phyloP scores from a whole-genome alignment of 2,329 filamentous ascomycete genomes.

The Colletotrichum paranaense region DNA sequence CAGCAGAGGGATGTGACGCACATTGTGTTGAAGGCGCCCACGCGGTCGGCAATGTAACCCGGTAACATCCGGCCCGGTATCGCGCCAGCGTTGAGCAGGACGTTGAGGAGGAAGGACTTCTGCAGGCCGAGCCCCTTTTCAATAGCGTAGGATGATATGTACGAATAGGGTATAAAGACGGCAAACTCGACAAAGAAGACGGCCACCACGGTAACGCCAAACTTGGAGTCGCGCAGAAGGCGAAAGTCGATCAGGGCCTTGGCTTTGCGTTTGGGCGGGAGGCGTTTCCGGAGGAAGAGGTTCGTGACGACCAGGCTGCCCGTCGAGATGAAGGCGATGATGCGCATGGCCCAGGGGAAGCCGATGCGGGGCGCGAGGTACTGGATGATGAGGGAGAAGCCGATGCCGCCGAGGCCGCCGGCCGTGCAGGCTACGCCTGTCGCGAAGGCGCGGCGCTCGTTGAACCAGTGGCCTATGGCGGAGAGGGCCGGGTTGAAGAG shows the following conservation, averaged over 20 bases:
- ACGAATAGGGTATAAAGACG: background rate
- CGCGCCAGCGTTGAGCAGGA: background rate
- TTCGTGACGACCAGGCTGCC: conserved; percentile 3
- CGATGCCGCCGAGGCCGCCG: conserved; percentile 67
- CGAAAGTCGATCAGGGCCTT: background rate
- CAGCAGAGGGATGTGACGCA: background rate
- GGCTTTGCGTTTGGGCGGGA: background rate
- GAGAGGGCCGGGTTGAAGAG: conserved; percentile 77
- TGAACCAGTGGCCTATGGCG: conserved; percentile 77
- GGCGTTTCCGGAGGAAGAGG: background rate
- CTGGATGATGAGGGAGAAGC: conserved; percentile 53
- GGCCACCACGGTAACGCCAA: background rate
- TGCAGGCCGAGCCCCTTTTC: background rate
- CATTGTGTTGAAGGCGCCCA: background rate
- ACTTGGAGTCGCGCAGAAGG: background rate
- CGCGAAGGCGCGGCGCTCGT: conserved; percentile 70
- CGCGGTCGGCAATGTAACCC: background rate
- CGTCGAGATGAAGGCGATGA: conserved; percentile 43
- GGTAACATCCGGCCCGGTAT: background rate
- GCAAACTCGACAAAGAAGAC: background rate
- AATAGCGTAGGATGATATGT: background rate
- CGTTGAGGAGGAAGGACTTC: background rate
- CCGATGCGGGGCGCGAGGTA: conserved; percentile 42
- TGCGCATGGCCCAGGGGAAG: conserved; percentile 45
- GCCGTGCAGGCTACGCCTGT: conserved; percentile 77